phyloP scores from a whole-genome alignment of 371 early-diverging fungal genomes.

The Rhizopus sp. region DNA sequence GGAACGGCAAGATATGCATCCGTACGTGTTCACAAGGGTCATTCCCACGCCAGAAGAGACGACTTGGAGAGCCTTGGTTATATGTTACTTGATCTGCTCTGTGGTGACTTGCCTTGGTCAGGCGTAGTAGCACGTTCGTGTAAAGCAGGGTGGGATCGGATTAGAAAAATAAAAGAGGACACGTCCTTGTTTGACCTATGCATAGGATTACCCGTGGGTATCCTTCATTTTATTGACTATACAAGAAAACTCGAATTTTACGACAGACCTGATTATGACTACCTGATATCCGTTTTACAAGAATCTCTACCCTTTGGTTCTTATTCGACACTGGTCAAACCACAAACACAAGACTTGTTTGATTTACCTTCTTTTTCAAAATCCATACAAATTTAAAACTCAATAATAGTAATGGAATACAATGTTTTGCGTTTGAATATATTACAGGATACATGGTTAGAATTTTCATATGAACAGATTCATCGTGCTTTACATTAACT shows the following conservation, averaged over 20 bases:
- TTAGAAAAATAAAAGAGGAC: constrained; percentile 56
- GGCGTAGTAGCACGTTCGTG: constrained; percentile 61
- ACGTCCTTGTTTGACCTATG: constrained; percentile 53
- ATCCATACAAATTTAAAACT: not conserved
- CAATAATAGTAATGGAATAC: not conserved
- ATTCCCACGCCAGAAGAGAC: constrained; percentile 59
- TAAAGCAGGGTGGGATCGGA: constrained; percentile 63
- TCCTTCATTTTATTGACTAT: constrained; percentile 70
- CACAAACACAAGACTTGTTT: not conserved
- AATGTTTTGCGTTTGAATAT: not conserved
- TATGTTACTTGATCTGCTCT: constrained; percentile 55
- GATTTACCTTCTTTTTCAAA: too few species aligned
- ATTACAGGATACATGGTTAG: too few species aligned
- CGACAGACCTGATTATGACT: constrained; percentile 92
- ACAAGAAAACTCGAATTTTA: constrained; percentile 83
- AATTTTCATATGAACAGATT: too few species aligned
- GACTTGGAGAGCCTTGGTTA: constrained; percentile 67
- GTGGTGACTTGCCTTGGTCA: constrained; percentile 66
- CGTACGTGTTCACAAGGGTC: constrained; percentile 61
- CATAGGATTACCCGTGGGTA: constrained; percentile 54
- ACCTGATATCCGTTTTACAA: constrained; percentile 19
- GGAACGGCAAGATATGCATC: constrained; percentile 71
- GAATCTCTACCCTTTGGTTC: not conserved
- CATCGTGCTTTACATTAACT: too few species aligned
- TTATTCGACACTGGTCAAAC: not conserved